These are phyloP conservation scores for Tricholoma sp. DNA, from an alignment of 768 basidiomycete genomes.

Conservation along the genomic window DNA sequence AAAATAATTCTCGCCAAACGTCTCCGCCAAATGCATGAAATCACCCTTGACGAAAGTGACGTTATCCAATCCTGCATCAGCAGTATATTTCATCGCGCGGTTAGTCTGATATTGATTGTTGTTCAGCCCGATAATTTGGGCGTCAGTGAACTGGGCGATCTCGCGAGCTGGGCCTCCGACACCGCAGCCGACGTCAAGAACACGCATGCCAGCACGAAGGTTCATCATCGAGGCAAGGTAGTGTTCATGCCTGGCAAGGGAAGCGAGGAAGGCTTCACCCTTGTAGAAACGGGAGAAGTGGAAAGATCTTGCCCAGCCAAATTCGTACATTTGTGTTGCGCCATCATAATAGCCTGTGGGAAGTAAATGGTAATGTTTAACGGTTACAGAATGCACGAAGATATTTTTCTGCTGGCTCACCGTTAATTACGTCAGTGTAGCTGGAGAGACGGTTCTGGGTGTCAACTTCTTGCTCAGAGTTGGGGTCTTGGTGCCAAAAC, in stretches of 20 bases:
- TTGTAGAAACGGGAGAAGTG: slow-evolving; percentile 97
- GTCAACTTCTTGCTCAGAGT: slow-evolving; percentile 59
- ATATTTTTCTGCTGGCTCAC: slow-evolving; percentile 35
- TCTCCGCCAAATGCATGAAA: slow-evolving; percentile 91
- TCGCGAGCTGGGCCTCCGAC: slow-evolving; percentile 96
- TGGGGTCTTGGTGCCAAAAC: slow-evolving; percentile 86
- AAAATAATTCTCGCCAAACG: slow-evolving; percentile 89
- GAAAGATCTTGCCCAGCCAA: slow-evolving; percentile 88
- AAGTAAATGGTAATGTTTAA: slow-evolving; percentile 1
- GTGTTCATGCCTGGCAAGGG: slow-evolving; percentile 93
- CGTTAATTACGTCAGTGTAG: slow-evolving; percentile 94
- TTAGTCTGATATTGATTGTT: slow-evolving; percentile 95
- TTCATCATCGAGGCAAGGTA: slow-evolving; percentile 88
- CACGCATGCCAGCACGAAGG: slow-evolving; percentile 86
- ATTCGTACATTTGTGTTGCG: slow-evolving; percentile 93
- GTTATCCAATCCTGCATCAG: slow-evolving; percentile 64
- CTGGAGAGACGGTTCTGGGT: slow-evolving; percentile 69
- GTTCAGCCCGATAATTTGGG: slow-evolving; percentile 80
- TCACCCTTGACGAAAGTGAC: slow-evolving; percentile 88
- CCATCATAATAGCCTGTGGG: slow-evolving; percentile 89
- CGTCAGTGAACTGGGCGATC: slow-evolving; percentile 89
- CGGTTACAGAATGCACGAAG: not conserved
- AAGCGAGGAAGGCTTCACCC: slow-evolving; percentile 72
- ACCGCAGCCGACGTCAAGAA: slow-evolving; percentile 97
- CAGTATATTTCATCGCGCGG: slow-evolving; percentile 81